phyloP scores from a whole-genome alignment of 2,329 filamentous ascomycete genomes.

The Pseudopyricularia cyperi region DNA sequence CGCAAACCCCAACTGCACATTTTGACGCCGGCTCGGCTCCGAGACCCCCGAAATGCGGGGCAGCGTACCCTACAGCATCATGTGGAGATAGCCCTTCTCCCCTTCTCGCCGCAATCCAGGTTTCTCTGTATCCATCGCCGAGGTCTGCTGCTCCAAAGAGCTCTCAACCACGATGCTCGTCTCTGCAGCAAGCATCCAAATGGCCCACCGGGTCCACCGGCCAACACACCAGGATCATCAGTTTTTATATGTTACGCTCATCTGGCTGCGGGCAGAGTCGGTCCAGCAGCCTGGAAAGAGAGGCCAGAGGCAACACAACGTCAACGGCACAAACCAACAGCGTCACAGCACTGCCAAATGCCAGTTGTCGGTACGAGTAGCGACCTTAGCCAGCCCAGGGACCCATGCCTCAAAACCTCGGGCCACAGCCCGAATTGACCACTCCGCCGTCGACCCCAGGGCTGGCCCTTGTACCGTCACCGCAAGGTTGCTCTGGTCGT shows the following conservation, averaged over 20 bases:
- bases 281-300: not conserved
- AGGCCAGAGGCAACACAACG: not conserved
- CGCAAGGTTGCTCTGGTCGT: not conserved
- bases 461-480: not conserved
- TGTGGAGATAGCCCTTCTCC: no score
- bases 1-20: not conserved
- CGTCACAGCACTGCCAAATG: no score
- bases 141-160: not conserved
- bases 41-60: conserved; percentile 2
- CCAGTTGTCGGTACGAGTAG: no score
- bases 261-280: not conserved
- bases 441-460: no score
- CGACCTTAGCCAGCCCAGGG: no score
- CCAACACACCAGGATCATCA: not conserved
- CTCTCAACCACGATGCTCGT: not conserved
- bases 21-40: not conserved
- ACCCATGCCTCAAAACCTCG: no score
- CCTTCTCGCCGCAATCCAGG: no score
- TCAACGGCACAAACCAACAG: not conserved
- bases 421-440: no score
- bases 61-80: not conserved
- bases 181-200: not conserved
- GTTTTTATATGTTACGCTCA: not conserved
- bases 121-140: no score
- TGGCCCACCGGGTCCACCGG: not conserved